Percentiles rank a stretch among this genome's conserved stretches.
phyloP scores from a whole-genome alignment of 2,329 filamentous ascomycete genomes.

The Seiridium unicorne region DNA sequence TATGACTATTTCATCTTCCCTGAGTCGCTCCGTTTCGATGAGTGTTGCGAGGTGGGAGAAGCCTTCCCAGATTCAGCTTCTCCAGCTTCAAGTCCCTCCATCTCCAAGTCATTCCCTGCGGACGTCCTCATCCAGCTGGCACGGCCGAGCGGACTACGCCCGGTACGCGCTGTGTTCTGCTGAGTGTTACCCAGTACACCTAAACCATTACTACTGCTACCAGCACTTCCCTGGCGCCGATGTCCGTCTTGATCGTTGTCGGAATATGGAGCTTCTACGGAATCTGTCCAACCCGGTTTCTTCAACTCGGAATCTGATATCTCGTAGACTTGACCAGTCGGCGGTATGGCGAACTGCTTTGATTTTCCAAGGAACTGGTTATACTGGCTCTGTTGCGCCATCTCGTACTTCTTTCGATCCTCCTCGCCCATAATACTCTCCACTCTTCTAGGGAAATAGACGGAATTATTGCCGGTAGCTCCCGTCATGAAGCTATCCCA shows the following conservation, averaged over 20 bases:
- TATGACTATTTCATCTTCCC: no score
- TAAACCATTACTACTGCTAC: slow-evolving; percentile 13
- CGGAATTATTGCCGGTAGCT: slow-evolving; percentile 53
- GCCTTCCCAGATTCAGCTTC: no score
- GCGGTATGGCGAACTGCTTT: slow-evolving; percentile 32
- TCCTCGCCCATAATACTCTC: slow-evolving; percentile 79
- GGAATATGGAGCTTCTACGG: slow-evolving; percentile 28
- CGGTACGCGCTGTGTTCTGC: slow-evolving; percentile 21
- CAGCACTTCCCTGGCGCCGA: slow-evolving; percentile 15
- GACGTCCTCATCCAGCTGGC: slow-evolving; percentile 30
- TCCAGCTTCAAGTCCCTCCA: slow-evolving; percentile 11
- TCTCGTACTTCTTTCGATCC: slow-evolving; percentile 70
- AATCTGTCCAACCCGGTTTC: slow-evolving; percentile 40
- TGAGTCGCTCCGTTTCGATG: no score
- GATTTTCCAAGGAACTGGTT: slow-evolving; percentile 31
- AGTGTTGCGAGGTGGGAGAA: no score
- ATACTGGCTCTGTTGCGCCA: slow-evolving; percentile 59
- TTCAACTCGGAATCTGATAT: slow-evolving; percentile 42
- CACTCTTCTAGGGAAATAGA: slow-evolving; percentile 66
- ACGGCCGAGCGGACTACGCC: slow-evolving; percentile 37
- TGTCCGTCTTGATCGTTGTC: slow-evolving; percentile 15
- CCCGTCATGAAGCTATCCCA: slow-evolving; percentile 64
- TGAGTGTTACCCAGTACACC: slow-evolving; percentile 21
- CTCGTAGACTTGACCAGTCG: slow-evolving; percentile 47
- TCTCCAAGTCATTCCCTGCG: slow-evolving; percentile 27